phyloP scores from a whole-genome alignment of 495 filamentous ascomycete species.

The Xylaria telfairii region DNA sequence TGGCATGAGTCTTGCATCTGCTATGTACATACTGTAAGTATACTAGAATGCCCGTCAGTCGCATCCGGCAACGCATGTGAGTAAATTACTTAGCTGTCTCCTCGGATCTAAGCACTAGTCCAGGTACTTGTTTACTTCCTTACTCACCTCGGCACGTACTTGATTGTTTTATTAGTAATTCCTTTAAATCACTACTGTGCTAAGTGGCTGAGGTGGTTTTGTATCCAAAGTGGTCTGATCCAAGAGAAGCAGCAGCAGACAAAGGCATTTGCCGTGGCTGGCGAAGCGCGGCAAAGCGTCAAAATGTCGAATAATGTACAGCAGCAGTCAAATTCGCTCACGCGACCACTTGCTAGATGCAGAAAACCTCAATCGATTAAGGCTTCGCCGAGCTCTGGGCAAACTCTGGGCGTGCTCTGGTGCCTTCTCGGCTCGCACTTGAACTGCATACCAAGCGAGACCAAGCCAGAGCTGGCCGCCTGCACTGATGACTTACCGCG shows the following conservation, averaged over 20 bases:
- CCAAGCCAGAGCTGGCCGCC: slow-evolving; percentile 6
- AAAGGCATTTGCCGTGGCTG: background rate
- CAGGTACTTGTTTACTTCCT: background rate
- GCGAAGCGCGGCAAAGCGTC: slow-evolving; percentile 12
- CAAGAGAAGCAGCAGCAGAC: background rate
- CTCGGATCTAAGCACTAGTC: background rate
- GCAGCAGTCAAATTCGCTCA: slow-evolving; percentile 36
- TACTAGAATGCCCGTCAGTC: too few relatives aligned
- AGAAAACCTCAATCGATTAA: slow-evolving; percentile 22
- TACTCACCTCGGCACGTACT: too few relatives aligned
- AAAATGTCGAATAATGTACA: background rate
- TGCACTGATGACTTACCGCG: background rate
- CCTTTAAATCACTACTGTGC: background rate
- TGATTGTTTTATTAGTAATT: background rate
- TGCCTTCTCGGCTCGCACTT: slow-evolving; percentile 4
- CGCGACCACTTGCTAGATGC: slow-evolving; percentile 41
- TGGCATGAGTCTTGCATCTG: too few relatives aligned
- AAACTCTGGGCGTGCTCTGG: slow-evolving; percentile 19
- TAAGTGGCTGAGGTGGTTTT: background rate
- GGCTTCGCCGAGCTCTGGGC: slow-evolving; percentile 11
- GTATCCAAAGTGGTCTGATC: background rate
- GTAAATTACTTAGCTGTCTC: background rate
- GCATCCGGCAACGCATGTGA: too few relatives aligned
- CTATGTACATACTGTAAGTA: too few relatives aligned
- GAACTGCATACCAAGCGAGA: slow-evolving; percentile 6